Base-by-base conservation (phyloP, 75 land plant species). In the Picea glauca region DNA sequence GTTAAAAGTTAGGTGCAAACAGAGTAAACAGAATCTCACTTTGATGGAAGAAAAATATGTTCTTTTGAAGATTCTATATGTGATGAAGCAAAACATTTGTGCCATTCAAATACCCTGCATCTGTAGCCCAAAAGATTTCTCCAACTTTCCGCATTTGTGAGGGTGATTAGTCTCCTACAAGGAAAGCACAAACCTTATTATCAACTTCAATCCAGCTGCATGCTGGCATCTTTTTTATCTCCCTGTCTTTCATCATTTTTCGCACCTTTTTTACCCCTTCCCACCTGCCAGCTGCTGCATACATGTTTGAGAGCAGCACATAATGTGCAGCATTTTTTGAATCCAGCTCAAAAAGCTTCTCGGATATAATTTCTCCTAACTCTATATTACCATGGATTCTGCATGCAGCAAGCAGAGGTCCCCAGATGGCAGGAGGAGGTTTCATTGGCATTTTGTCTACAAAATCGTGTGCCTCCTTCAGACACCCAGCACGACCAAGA, bases 401-500 rank as follows among this genome's bases (percentile, higher is more conserved):
- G 33, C 79, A 76, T 7, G 82, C 79, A 62, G 68, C 72, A 58
- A 81, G 67, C 54, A 81, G 33, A n/a, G 11, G 26, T 13, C 13
- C 35, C 79, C 82, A 81, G 13, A 72, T 26, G 17, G 12, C 38
- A 17, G 46, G 7, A 26, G 54, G 18, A 60, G 79, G 23, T 5
- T 14, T 15, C 20, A 62, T 62, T 58, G 82, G 82, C 72, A 81
- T 64, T 17, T 50, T 62, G 26, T 62, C 33, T 9, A 76, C 21
- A 18, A 81, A 30, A 20, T 60, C 32, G 4, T 30, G 7, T 35
- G 82, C 82, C 33, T 76, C 58, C 0, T 54, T 46, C 9, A 81
- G 57, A 20, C n/a, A 35, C 18, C 79, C 82, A 3, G 82, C 78
- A 57, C 79, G 79, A 43, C 78, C 56, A 43, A 76, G 62, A 32